These are phyloP conservation scores for Diversispora eburnea DNA, from an alignment of 192 early-diverging fungal species.

Conservation along the genomic window DNA sequence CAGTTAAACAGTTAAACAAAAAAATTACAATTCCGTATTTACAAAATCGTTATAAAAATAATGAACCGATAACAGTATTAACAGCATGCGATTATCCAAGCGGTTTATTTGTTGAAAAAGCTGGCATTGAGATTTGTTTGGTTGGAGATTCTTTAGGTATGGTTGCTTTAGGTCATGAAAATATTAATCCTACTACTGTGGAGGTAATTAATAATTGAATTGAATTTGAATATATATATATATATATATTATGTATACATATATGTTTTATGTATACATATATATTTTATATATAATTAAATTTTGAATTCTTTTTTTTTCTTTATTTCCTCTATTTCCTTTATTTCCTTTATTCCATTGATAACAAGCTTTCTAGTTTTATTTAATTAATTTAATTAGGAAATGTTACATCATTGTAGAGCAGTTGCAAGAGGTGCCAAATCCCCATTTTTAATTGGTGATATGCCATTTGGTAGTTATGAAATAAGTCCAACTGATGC, in stretches of 20 bases:
- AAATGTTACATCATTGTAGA: slow-evolving; percentile 94
- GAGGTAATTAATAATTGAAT: slow-evolving; percentile 54
- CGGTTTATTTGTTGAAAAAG: slow-evolving; percentile 73
- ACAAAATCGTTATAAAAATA: slow-evolving; percentile 62
- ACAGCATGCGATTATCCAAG: slow-evolving; percentile 98
- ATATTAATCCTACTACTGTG: slow-evolving; percentile 81
- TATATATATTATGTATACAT: too few species aligned
- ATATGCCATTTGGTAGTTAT: slow-evolving; percentile 93
- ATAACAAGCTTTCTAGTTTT: neutral
- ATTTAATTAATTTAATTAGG: slow-evolving; percentile 38
- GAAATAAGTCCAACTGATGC: slow-evolving; percentile 73
- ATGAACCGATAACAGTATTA: slow-evolving; percentile 86
- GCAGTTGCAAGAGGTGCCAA: slow-evolving; percentile 83
- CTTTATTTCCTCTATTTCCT: neutral
- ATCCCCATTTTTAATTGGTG: slow-evolving; percentile 76
- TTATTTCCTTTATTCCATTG: neutral
- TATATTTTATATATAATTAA: too few species aligned
- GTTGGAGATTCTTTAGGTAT: slow-evolving; percentile 97
- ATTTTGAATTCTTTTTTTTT: neutral
- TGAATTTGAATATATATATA: neutral
- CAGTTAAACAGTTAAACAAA: neutral
- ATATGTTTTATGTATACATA: too few species aligned
- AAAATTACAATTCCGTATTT: slow-evolving; percentile 90
- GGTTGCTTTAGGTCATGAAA: slow-evolving; percentile 89
- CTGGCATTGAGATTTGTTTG: slow-evolving; percentile 82